These are phyloP conservation scores for Coemansia sp. DNA, from an alignment of 192 early-diverging fungal genomes.

Conservation along the genomic window DNA sequence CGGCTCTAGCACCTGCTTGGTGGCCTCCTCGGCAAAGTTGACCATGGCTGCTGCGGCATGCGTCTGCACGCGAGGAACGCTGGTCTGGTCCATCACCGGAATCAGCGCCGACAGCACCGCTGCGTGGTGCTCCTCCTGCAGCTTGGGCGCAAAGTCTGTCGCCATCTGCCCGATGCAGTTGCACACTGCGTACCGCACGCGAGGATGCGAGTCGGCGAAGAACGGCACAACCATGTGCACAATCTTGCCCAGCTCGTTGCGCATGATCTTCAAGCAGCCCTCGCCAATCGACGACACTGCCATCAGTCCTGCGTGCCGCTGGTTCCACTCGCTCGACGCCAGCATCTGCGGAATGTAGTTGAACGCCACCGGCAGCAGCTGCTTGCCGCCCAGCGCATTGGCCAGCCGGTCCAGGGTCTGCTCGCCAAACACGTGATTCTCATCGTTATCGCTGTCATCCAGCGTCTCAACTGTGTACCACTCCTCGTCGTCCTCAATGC, in stretches of 20 bases:
- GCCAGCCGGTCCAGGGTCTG: constrained; percentile 96
- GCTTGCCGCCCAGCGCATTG: constrained; percentile 79
- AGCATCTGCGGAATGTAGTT: constrained; percentile 88
- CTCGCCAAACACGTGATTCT: constrained; percentile 86
- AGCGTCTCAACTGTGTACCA: constrained; percentile 89
- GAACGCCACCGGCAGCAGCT: constrained; percentile 87
- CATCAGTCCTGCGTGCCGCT: constrained; percentile 90
- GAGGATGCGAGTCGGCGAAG: constrained; percentile 85
- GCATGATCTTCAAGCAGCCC: constrained; percentile 94
- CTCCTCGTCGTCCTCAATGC: constrained; percentile 79
- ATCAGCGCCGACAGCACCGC: constrained; percentile 76
- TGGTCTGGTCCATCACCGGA: constrained; percentile 79
- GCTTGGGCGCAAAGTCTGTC: constrained; percentile 84
- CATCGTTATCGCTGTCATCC: constrained; percentile 90
- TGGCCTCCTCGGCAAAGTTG: constrained; percentile 93
- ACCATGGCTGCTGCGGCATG: constrained; percentile 96
- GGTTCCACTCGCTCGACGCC: constrained; percentile 77
- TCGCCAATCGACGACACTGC: constrained; percentile 96
- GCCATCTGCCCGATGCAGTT: constrained; percentile 97
- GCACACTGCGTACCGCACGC: constrained; percentile 95
- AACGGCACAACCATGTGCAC: constrained; percentile 78
- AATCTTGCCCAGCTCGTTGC: constrained; percentile 81
- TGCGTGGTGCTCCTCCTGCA: constrained; percentile 75
- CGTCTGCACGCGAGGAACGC: constrained; percentile 85
- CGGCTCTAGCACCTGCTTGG: constrained; percentile 79